These are phyloP conservation scores for Xylariales sp. DNA, from an alignment of 2,329 filamentous ascomycete genomes.

Conservation along the genomic window DNA sequence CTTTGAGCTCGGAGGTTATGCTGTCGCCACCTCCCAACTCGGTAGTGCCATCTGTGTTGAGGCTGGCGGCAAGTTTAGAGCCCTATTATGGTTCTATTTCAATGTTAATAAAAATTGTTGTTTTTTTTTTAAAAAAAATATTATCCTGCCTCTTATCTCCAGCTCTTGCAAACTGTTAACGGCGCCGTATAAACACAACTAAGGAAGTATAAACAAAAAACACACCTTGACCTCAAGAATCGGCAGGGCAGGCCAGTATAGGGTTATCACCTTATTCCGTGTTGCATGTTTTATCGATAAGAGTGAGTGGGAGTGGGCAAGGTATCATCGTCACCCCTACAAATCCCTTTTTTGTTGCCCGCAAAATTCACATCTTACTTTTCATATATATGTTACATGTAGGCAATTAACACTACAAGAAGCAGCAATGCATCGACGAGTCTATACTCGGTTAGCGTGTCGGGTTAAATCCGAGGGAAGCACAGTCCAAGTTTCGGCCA, in stretches of 20 bases:
- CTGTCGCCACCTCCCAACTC: too few species aligned
- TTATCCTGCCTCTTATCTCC: background rate
- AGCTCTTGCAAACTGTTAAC: background rate
- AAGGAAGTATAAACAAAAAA: background rate
- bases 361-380: background rate
- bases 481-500: background rate
- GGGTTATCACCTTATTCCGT: too few species aligned
- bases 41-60: too few species aligned
- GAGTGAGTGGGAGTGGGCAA: too few species aligned
- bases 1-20: too few species aligned
- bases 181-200: background rate
- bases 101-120: too few species aligned
- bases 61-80: background rate
- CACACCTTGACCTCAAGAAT: too few species aligned
- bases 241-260: too few species aligned
- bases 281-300: too few species aligned
- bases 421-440: background rate
- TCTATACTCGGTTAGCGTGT: background rate
- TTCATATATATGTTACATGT: too few species aligned
- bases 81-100: background rate
- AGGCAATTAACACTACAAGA: background rate
- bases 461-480: slow-evolving; percentile 1
- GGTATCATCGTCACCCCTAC: too few species aligned
- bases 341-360: too few species aligned
- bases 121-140: background rate